Evolutionary conservation across 441 rosid genomes (phyloP), one percentile per base, ranked within the genome.

Genomic region (Caryocar brasiliense): DNA sequence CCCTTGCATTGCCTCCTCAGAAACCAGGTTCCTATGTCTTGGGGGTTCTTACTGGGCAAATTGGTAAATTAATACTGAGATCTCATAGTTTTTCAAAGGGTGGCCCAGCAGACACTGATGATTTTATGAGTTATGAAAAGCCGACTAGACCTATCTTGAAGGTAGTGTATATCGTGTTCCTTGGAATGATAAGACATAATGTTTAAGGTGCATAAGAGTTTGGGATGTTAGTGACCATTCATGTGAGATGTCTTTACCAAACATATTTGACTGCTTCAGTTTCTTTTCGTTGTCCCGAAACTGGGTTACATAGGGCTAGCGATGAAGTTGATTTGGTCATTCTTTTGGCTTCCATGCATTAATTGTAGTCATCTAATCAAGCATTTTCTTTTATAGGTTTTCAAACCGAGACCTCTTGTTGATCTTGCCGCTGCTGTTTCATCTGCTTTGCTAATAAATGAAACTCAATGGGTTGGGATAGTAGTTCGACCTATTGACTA

Each of bases 11-110:
- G 64, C 95, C 95, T 20, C 96, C 99, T 15, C 99, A 82, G 54
- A 86, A 75, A 67, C 97, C 96, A 3, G 96, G 97, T 62, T 89
- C 95, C 42, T 89, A 89, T 71, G 89, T 89, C 73, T 67, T 93
- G 73, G 99, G 97, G 45, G 97, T 74, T 65, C 85, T 89, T 41
- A 84, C 95, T 11, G 99, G 99, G 47, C 97, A 81, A 66, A 89
- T 93, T 48, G 99, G 99, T 50, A 84, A 76, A 25, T 70, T 93
- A 76, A 86, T 83, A 67, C 81, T 93, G 62, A 79, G 99, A 68
- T 93, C 99, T 64, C 99, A 86, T 71, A 89, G 86, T 71, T 89
- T 74, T 78, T 93, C 99, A 21, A 93, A 83, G 73, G 95, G 79
- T 66, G 97, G 87, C 47, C 99, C 99, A 23, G 97, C 83, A 29